Percentiles rank a stretch among this genome's conserved stretches.
Conservation (phyloP, 1,284 basidiomycete species). For the Trichosporon sp. region DNA sequence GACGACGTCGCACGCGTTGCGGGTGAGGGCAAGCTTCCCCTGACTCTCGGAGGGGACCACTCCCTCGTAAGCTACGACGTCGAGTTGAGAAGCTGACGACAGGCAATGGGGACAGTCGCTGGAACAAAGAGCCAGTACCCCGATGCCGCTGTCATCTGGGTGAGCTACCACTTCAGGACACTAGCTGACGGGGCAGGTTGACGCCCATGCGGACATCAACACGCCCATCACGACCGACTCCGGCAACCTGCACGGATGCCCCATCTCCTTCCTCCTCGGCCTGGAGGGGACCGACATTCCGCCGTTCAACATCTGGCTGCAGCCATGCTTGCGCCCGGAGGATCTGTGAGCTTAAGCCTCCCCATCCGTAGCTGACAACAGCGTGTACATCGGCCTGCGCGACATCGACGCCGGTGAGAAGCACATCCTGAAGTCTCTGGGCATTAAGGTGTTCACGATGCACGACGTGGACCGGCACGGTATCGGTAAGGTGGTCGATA, state of each 20-base stretch:
- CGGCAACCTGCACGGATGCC: slow-evolving; percentile 98
- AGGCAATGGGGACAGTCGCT: slow-evolving; percentile 78
- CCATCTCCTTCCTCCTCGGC: slow-evolving; percentile 88
- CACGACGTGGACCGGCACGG: slow-evolving; percentile 97
- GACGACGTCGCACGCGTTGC: slow-evolving; percentile 68
- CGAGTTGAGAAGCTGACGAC: slow-evolving; percentile 6
- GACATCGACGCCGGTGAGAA: slow-evolving; percentile 91
- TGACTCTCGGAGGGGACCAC: slow-evolving; percentile 96
- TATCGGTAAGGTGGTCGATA: slow-evolving; percentile 89
- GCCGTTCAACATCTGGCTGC: slow-evolving; percentile 63
- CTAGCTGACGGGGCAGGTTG: slow-evolving; percentile 52
- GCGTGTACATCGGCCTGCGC: slow-evolving; percentile 83
- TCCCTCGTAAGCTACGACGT: slow-evolving; percentile 63
- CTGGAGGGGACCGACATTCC: slow-evolving; percentile 61
- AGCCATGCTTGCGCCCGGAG: slow-evolving; percentile 65
- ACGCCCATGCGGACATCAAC: slow-evolving; percentile 94
- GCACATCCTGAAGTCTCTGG: slow-evolving; percentile 75
- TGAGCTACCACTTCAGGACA: slow-evolving; percentile 21
- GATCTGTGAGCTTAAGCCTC: slow-evolving; percentile 42
- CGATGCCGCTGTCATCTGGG: slow-evolving; percentile 82
- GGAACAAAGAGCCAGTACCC: slow-evolving; percentile 53
- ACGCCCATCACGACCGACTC: slow-evolving; percentile 78
- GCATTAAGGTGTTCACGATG: slow-evolving; percentile 95
- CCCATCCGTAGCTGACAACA: slow-evolving; percentile 8
- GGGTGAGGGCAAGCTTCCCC: slow-evolving; percentile 70